Evolutionary conservation across 208 protist species (phyloP).

Genomic region (Crithidia brevicula): DNA sequence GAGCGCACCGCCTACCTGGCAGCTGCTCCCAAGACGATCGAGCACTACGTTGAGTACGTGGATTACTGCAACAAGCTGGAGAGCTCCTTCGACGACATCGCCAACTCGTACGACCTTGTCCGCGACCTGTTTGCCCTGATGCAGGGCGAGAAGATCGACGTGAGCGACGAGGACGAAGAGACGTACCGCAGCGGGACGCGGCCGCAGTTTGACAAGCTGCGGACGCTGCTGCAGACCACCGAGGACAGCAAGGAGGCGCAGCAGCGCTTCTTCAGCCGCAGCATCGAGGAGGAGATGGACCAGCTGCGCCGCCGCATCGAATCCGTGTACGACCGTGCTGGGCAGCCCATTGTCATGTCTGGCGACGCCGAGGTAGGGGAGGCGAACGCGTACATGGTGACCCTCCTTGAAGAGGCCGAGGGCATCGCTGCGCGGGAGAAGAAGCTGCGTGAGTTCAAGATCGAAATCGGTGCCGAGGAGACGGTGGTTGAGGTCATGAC

Average conservation of each 20-base stretch:
- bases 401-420: slow-evolving; percentile 83
- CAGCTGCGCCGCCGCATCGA: slow-evolving; percentile 88
- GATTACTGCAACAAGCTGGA: slow-evolving; percentile 85
- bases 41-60: slow-evolving; percentile 94
- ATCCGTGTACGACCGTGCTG: slow-evolving; percentile 84
- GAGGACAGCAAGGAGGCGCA: slow-evolving; percentile 91
- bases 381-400: slow-evolving; percentile 85
- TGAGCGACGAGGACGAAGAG: slow-evolving; percentile 90
- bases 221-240: slow-evolving; percentile 84
- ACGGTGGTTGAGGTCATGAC: slow-evolving; percentile 91
- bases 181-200: slow-evolving; percentile 92
- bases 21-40: slow-evolving; percentile 84
- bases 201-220: slow-evolving; percentile 93
- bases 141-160: slow-evolving; percentile 87
- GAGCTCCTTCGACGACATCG: slow-evolving; percentile 76
- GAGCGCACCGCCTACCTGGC: slow-evolving; percentile 83
- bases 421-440: slow-evolving; percentile 84
- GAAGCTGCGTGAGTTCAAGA: slow-evolving; percentile 89
- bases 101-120: slow-evolving; percentile 90
- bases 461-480: slow-evolving; percentile 89
- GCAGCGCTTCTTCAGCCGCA: slow-evolving; percentile 91
- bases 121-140: slow-evolving; percentile 90
- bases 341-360: slow-evolving; percentile 89
- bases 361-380: slow-evolving; percentile 78
- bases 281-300: slow-evolving; percentile 94